phyloP scores from a whole-genome alignment of 2,329 filamentous ascomycete species.

The Aspergillus ustus region DNA sequence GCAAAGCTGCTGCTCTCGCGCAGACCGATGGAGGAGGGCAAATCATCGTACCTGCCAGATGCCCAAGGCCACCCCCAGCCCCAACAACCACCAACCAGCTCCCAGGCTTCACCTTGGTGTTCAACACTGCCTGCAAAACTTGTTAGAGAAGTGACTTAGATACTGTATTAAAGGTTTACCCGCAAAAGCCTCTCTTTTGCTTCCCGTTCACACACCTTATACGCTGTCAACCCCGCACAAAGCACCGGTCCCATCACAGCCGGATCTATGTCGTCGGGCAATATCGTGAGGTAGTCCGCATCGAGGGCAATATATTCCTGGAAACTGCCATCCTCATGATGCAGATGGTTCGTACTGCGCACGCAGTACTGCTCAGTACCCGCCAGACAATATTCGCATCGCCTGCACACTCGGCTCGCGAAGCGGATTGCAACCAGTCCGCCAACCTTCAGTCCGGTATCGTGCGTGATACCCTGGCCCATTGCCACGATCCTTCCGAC shows the following conservation, averaged over 20 bases:
- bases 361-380: constrained; percentile 48
- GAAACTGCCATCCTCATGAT: constrained; percentile 53
- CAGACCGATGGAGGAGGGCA: not conserved
- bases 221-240: constrained; percentile 52
- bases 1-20: too few species aligned
- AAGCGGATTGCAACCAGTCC: constrained; percentile 51
- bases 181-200: too few species aligned
- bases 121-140: constrained; percentile 46
- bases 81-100: constrained; percentile 51
- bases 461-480: constrained; percentile 31
- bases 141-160: too few species aligned
- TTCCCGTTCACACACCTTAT: too few species aligned
- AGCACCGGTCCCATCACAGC: constrained; percentile 47
- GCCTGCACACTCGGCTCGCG: constrained; percentile 47
- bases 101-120: constrained; percentile 45
- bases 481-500: constrained; percentile 48
- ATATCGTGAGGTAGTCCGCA: constrained; percentile 48
- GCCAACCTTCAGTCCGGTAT: constrained; percentile 42
- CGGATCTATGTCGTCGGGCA: constrained; percentile 50
- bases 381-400: constrained; percentile 50
- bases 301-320: constrained; percentile 52
- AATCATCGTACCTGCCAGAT: constrained; percentile 47
- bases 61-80: constrained; percentile 52
- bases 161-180: too few species aligned
- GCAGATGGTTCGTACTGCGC: constrained; percentile 50